Conservation (phyloP, 768 basidiomycete genomes). For the Cubamyces sp. region DNA sequence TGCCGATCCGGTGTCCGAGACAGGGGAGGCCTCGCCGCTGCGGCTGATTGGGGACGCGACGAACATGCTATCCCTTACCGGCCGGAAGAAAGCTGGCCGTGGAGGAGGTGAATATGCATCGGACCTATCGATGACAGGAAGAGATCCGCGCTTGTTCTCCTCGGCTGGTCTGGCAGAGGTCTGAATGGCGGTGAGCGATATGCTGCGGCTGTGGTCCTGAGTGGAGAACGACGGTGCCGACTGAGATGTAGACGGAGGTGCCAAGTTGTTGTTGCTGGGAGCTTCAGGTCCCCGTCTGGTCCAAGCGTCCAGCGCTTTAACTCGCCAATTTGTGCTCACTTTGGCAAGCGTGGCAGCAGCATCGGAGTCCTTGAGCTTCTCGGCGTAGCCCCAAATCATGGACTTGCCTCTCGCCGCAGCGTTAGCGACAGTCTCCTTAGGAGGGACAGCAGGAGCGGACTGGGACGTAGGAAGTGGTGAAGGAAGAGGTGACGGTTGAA, state of each 20-base stretch:
- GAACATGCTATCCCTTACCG: constrained; percentile 56
- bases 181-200: constrained; percentile 20
- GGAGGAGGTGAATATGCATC: constrained; percentile 56
- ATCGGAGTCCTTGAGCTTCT: constrained; percentile 74
- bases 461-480: constrained; percentile 27
- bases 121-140: constrained; percentile 43
- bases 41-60: constrained; percentile 22
- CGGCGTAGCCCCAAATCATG: constrained; percentile 71
- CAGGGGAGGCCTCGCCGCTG: constrained; percentile 25
- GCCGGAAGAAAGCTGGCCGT: constrained; percentile 59
- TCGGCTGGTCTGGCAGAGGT: constrained; percentile 13
- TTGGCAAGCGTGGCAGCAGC: constrained; percentile 71
- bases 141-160: constrained; percentile 40
- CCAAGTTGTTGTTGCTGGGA: constrained; percentile 20
- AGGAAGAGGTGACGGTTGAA: constrained; percentile 26
- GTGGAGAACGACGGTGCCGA: constrained; percentile 3
- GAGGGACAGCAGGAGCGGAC: constrained; percentile 21
- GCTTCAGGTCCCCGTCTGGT: constrained; percentile 27
- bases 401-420: constrained; percentile 31
- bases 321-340: constrained; percentile 76
- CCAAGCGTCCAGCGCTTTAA: constrained; percentile 54
- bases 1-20: constrained; percentile 39
- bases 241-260: constrained; percentile 22
- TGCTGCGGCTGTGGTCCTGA: constrained; percentile 19
- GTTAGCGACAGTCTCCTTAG: constrained; percentile 18